Evolutionary conservation across 768 basidiomycete species (phyloP), one percentile per base, ranked within the genome.

Genomic region (Asterophora parasitica): DNA sequence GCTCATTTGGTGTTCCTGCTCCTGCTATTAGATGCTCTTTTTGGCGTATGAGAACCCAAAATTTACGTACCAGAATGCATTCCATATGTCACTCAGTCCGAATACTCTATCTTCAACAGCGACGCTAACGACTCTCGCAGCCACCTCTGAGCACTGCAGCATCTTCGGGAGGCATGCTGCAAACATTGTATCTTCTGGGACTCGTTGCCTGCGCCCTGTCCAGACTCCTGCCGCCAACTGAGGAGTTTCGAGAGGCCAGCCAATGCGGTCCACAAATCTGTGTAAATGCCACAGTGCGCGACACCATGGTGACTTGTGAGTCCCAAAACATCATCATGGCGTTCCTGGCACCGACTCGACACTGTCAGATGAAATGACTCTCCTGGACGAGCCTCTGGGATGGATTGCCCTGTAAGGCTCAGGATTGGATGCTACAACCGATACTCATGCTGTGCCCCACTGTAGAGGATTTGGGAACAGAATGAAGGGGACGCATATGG

Each of bases 401-500:
- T 82, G 79, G 79, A 64, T 81, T 53, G 77, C 74, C 42, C 60
- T 82, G 81, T 77, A 59, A 60, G 63, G 54, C 11, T 34, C 5
- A 30, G 40, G 4, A 16, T 27, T 20, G 39, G 17, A 11, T 38
- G 19, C 46, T 54, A 26, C 3, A 23, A 23, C 23, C 23, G 23
- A 58, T 40, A 33, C 45, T 52, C 41, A 34, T 50, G 6, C 23
- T 23, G 23, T 3, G 6, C 23, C 3, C 23, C 23, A 23, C 23
- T 23, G 23, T 49, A 76, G 75, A 39, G 79, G 79, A 10, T 81
- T 76, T 56, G 80, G 81, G 4, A 51, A 48, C 26, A 64, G 59
- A 35, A 80, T 81, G 79, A 56, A 65, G n/a, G 56, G 66, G 38
- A 70, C 75, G 0, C 72, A 73, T 34, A 80, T 83, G 73, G 73